These are phyloP conservation scores for Neopestalotiopsis sp. DNA, from an alignment of 2,329 filamentous ascomycete species.

Conservation along the genomic window DNA sequence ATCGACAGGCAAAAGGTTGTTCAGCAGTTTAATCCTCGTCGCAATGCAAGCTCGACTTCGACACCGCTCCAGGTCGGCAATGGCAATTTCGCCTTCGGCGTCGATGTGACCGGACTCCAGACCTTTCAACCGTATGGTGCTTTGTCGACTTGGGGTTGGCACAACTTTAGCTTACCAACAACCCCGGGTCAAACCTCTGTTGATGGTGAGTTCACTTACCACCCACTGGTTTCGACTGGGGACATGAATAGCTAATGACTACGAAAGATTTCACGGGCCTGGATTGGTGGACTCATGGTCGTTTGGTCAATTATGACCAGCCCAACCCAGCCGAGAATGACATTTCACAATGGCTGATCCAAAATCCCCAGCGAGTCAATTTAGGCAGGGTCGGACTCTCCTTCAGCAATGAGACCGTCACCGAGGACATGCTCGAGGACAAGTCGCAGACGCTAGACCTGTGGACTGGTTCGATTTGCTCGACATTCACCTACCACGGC, in stretches of 20 bases:
- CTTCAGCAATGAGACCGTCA: constrained; percentile 44
- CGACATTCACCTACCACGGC: constrained; percentile 48
- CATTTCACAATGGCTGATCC: constrained; percentile 48
- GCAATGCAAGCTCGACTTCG: constrained; percentile 51
- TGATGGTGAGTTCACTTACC: constrained; percentile 37
- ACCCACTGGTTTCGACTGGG: no score
- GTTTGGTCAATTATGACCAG: constrained; percentile 46
- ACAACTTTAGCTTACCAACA: constrained; percentile 52
- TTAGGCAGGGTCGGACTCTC: constrained; percentile 52
- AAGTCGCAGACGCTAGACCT: constrained; percentile 51
- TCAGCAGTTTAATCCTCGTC: constrained; percentile 49
- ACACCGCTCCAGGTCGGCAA: constrained; percentile 59
- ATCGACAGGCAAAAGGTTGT: constrained; percentile 41
- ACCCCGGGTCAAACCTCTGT: constrained; percentile 42
- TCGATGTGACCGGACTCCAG: constrained; percentile 51
- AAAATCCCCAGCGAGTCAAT: constrained; percentile 58
- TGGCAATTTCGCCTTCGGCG: constrained; percentile 54
- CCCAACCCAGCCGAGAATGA: constrained; percentile 45
- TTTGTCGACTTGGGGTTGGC: constrained; percentile 55
- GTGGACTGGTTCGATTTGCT: constrained; percentile 50
- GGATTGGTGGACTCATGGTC: constrained; percentile 49
- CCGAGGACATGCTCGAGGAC: constrained; percentile 43
- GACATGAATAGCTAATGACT: not conserved
- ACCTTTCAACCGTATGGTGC: constrained; percentile 52
- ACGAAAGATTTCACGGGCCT: constrained; percentile 43